These are phyloP conservation scores for Penicillium odoratum DNA, from an alignment of 495 filamentous ascomycete species.

Conservation along the genomic window DNA sequence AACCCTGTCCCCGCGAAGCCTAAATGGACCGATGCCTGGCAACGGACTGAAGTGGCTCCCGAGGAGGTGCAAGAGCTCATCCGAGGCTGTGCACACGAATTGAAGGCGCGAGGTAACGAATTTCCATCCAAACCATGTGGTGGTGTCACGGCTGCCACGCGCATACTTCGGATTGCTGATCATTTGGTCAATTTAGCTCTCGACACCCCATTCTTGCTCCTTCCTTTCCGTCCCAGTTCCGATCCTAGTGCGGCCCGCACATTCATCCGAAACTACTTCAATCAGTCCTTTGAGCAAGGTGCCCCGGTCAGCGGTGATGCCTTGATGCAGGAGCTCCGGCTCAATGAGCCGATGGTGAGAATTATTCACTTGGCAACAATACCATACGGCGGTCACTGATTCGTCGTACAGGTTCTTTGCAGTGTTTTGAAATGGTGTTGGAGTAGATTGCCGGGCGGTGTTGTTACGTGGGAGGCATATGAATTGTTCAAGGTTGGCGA, in stretches of 20 bases:
- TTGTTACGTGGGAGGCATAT: slow-evolving; percentile 96
- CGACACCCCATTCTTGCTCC: slow-evolving; percentile 86
- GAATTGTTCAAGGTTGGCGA: slow-evolving; percentile 95
- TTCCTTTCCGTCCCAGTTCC: slow-evolving; percentile 92
- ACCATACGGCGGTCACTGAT: neutral
- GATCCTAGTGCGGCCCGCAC: slow-evolving; percentile 87
- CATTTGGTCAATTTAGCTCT: slow-evolving; percentile 58
- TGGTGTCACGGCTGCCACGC: slow-evolving; percentile 20
- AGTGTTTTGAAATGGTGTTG: slow-evolving; percentile 99
- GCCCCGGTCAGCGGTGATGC: slow-evolving; percentile 60
- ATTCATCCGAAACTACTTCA: slow-evolving; percentile 93
- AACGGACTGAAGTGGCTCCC: slow-evolving; percentile 78
- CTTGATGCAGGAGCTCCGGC: slow-evolving; percentile 81
- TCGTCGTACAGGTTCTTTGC: slow-evolving; percentile 70
- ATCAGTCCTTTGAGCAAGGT: slow-evolving; percentile 47
- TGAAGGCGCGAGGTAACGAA: slow-evolving; percentile 85
- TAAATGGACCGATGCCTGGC: slow-evolving; percentile 87
- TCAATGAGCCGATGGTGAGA: slow-evolving; percentile 89
- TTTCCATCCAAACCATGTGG: slow-evolving; percentile 27
- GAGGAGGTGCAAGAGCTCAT: slow-evolving; percentile 90
- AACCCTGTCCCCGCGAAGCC: slow-evolving; percentile 61
- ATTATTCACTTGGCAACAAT: neutral
- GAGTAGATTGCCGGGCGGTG: slow-evolving; percentile 87
- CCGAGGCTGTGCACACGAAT: slow-evolving; percentile 78
- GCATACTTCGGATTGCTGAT: slow-evolving; percentile 40